These are phyloP conservation scores for Taphrina confusa DNA, from an alignment of 1,139 yeast genomes.

Conservation along the genomic window DNA sequence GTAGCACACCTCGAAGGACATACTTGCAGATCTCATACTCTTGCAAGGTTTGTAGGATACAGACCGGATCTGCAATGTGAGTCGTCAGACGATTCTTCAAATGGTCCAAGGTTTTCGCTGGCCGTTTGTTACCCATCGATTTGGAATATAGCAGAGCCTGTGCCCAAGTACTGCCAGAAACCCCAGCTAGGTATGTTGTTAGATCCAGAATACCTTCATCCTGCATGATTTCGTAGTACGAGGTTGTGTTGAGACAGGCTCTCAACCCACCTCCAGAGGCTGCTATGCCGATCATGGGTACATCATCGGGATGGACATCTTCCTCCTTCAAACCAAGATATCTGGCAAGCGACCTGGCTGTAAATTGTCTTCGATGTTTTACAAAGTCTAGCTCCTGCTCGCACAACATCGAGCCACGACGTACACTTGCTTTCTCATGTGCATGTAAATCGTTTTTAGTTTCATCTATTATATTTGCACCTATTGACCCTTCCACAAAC, in stretches of 20 bases:
- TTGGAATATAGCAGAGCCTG: constrained; percentile 39
- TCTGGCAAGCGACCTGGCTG: constrained; percentile 38
- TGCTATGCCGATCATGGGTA: constrained; percentile 41
- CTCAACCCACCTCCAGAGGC: constrained; percentile 43
- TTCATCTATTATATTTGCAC: constrained; percentile 39
- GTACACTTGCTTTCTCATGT: constrained; percentile 39
- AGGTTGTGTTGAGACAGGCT: constrained; percentile 41
- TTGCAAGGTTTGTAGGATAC: constrained; percentile 38
- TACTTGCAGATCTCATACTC: constrained; percentile 40
- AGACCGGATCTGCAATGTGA: constrained; percentile 41
- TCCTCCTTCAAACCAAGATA: constrained; percentile 38
- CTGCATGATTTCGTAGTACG: constrained; percentile 38
- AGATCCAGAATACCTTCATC: constrained; percentile 40
- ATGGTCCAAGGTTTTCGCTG: constrained; percentile 37
- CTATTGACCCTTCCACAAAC: constrained; percentile 34
- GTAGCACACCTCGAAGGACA: constrained; percentile 40
- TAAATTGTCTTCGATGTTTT: constrained; percentile 35
- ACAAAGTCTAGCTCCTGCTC: constrained; percentile 38
- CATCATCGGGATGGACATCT: constrained; percentile 40
- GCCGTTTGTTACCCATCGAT: constrained; percentile 37
- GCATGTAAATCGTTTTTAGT: constrained; percentile 34
- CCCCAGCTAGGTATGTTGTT: constrained; percentile 41
- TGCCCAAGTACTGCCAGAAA: constrained; percentile 42
- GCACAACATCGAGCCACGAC: constrained; percentile 38
- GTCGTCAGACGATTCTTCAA: constrained; percentile 38